Conservation (phyloP, 176 grass and related monocot genomes). For the Paspalum vaginatum region DNA sequence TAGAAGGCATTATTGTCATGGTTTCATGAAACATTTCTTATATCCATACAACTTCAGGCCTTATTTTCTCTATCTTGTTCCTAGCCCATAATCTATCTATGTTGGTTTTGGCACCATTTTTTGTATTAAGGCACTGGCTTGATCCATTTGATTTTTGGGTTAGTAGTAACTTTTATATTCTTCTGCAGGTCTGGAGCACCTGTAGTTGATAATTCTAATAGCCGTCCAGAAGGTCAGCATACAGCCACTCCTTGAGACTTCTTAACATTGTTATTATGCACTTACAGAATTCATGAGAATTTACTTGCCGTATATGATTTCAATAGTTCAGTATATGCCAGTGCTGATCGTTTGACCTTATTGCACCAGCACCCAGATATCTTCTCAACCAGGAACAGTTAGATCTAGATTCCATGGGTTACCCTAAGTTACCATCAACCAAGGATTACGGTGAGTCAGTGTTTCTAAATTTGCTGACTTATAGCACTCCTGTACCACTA, state of each 20-base stretch:
- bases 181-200: conserved; percentile 2
- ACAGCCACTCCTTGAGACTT: background rate
- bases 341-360: background rate
- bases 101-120: background rate
- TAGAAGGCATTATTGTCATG: background rate
- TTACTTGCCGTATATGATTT: background rate
- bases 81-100: background rate
- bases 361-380: background rate
- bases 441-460: background rate
- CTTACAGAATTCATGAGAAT: background rate
- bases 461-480: background rate
- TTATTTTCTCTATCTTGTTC: background rate
- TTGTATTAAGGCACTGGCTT: background rate
- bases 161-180: background rate
- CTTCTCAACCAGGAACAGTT: background rate
- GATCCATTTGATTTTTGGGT: background rate
- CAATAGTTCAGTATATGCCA: background rate
- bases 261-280: background rate
- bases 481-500: background rate
- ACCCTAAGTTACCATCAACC: background rate
- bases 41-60: background rate
- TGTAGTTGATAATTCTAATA: background rate
- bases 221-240: background rate
- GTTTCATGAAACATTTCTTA: background rate
- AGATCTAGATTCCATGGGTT: conserved; percentile 5